Base-by-base conservation (phyloP, 176 grass and related monocot species). In the Leersia perrieri region DNA sequence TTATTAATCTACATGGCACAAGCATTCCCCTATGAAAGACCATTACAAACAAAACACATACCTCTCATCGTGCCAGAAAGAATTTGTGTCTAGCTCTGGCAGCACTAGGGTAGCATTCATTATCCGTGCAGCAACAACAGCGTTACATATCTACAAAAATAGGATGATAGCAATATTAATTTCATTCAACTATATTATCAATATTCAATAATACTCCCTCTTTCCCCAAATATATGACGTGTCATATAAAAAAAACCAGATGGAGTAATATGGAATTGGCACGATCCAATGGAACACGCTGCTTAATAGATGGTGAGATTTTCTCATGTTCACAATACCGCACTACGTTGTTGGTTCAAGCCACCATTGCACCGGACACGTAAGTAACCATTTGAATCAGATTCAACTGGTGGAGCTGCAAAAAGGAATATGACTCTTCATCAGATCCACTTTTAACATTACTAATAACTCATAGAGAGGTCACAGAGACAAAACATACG, bases 291-390 rank as follows among this genome's bases (percentile, higher is more conserved):
- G 45, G 45, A 47, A 0, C 5, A 82, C 33, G 76, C 23, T 58
- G 49, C 69, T 66, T 72, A 63, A 89, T 11, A 80, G 12, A 38
- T 53, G 77, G 45, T 26, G 42, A 49, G 18, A 75, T 29, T 61
- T 75, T 75, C 28, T 32, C 60, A 9, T 87, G 55, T 38, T 72
- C 62, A 87, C 83, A 88, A 72, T 95, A 98, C 95, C 25, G 96
- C 96, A 82, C 76, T 95, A 63, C 92, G 90, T 89, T 98, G 96
- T 82, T 98, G 96, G 75, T 88, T 95, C 84, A 98, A 88, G 36
- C 96, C 96, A 79, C 96, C 96, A 82, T 98, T 98, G 87, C 96
- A 98, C 9, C 96, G 88, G 71, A 98, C 92, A 9, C 96, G 96
- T 55, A 98, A 75, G 80, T 85, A 98, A 9, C 92, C 96, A 74